Evolutionary conservation across 2,329 filamentous ascomycete genomes (phyloP).

Genomic region (Zasmidium cellare): DNA sequence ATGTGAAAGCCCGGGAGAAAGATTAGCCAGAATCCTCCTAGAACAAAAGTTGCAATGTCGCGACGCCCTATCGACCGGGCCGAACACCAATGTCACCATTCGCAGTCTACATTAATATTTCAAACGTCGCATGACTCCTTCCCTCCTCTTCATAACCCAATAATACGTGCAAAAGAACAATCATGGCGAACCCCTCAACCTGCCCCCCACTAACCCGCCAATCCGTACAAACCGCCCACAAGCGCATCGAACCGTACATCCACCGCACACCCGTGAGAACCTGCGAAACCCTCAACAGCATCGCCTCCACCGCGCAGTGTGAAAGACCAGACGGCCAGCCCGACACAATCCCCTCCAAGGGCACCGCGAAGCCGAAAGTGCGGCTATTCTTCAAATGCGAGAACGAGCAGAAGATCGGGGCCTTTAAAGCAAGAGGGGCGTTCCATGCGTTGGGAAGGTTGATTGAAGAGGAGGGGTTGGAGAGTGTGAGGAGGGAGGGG

Average conservation of each 20-base stretch:
- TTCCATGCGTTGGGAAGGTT: constrained; percentile 80
- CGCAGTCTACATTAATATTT: background rate
- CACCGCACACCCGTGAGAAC: constrained; percentile 84
- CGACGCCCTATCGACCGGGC: too few relatives aligned
- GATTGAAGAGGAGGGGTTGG: constrained; percentile 60
- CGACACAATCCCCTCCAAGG: constrained; percentile 8
- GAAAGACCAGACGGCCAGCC: constrained; percentile 22
- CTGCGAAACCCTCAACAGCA: constrained; percentile 68
- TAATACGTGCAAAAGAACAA: background rate
- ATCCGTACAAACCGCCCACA: constrained; percentile 71
- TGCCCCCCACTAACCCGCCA: constrained; percentile 67
- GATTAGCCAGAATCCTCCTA: background rate
- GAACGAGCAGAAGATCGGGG: constrained; percentile 85
- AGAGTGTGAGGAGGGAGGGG: constrained; percentile 61
- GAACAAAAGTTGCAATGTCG: background rate
- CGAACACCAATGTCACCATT: background rate
- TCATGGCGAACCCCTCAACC: constrained; percentile 47
- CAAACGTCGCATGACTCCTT: too few relatives aligned
- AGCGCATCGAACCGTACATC: constrained; percentile 71
- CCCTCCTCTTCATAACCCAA: too few relatives aligned
- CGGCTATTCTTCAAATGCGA: constrained; percentile 93
- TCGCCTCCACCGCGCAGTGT: constrained; percentile 72
- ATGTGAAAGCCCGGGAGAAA: background rate
- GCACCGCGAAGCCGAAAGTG: constrained; percentile 62
- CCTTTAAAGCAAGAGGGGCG: constrained; percentile 88